Evolutionary conservation across 176 grass and related monocot genomes (phyloP).

Genomic region (maize (Zea mays)): Zm-B73-REFERENCE-NAM-5.0 NC_050098.1:130818001-130818500

Average conservation of each 20-base stretch:
- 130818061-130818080: conserved; percentile 85
- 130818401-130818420: conserved; percentile 73
- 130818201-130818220: background rate
- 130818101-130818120: conserved; percentile 96
- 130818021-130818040: conserved; percentile 86
- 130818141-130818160: conserved; percentile 43
- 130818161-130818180: background rate
- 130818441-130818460: conserved; percentile 32
- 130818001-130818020: conserved; percentile 86
- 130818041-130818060: conserved; percentile 84
- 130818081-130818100: conserved; percentile 66
- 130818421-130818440: conserved; percentile 86
- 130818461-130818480: conserved; percentile 1
- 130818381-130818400: conserved; percentile 78
- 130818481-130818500: background rate
- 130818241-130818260: background rate
- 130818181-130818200: background rate
- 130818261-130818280: background rate
- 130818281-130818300: background rate
- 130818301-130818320: conserved; percentile 5
- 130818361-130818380: conserved; percentile 71
- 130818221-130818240: background rate
- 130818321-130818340: background rate
- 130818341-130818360: conserved; percentile 2
- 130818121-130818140: conserved; percentile 94